Conservation (phyloP, 1,284 basidiomycete genomes). For the Pyrrhoderma noxium region DNA sequence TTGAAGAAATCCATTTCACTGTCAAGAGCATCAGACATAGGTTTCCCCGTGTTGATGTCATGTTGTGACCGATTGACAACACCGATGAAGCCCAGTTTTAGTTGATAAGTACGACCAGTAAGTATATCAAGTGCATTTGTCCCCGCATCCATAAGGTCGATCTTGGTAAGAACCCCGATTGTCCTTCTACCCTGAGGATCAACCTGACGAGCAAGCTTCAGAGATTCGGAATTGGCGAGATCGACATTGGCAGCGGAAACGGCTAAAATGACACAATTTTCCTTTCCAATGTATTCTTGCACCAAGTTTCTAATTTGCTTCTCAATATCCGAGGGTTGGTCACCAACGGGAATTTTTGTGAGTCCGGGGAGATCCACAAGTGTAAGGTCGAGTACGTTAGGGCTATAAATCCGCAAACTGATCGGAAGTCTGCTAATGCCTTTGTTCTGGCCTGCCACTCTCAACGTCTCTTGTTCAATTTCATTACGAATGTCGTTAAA, state of each 20-base stretch:
- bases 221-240: slow-evolving; percentile 95
- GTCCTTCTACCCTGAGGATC: slow-evolving; percentile 95
- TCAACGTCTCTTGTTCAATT: slow-evolving; percentile 96
- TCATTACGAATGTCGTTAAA: slow-evolving; percentile 92
- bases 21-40: slow-evolving; percentile 78
- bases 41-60: slow-evolving; percentile 90
- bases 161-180: slow-evolving; percentile 93
- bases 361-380: slow-evolving; percentile 94
- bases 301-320: slow-evolving; percentile 93
- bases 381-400: slow-evolving; percentile 91
- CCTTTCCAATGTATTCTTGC: slow-evolving; percentile 92
- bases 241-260: slow-evolving; percentile 98
- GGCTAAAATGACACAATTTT: slow-evolving; percentile 94
- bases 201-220: slow-evolving; percentile 92
- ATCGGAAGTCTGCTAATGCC: slow-evolving; percentile 96
- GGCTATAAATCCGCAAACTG: slow-evolving; percentile 90
- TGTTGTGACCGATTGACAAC: slow-evolving; percentile 97
- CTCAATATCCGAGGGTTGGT: slow-evolving; percentile 93
- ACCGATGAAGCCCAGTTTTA: slow-evolving; percentile 97
- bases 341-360: slow-evolving; percentile 59
- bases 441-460: slow-evolving; percentile 98
- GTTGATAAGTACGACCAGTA: slow-evolving; percentile 92
- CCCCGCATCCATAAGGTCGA: slow-evolving; percentile 98
- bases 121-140: slow-evolving; percentile 96
- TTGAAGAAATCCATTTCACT: slow-evolving; percentile 92